Base-by-base conservation (phyloP, 352 stramenopile species). In the Discostella stelligera region DNA sequence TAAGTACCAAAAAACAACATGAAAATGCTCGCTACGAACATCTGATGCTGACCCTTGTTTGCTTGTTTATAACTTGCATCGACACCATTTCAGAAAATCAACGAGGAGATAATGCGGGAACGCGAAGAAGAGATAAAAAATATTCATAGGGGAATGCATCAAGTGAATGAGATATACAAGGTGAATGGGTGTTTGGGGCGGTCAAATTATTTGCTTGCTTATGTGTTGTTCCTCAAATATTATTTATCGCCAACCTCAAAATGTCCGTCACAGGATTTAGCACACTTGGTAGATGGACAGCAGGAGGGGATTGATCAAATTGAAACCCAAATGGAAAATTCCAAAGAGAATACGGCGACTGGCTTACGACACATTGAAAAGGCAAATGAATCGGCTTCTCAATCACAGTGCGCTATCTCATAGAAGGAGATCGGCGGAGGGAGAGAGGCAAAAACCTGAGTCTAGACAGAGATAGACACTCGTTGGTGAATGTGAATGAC, bases 101-200 rank as follows among this genome's bases (percentile, higher is more conserved):
- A 88, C 18, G 83, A 90, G 78, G 83, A 91, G 75, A 90, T 92
- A 50, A 90, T 94, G 80, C 59, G 87, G 16, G 89, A 94, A 72
- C 71, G 89, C 9, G 87, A 94, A 69, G 78, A 91, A 64, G 89
- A 92, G 78, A 90, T 94, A 62, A 71, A 81, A 25, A 89, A 89
- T 39, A 94, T 94, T 54, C 90, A 94, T 66, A 77, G 88, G 54
- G 82, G 83, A 21, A 91, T 94, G 83, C 83, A 92, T 78, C 77
- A 82, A 48, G 89, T 94, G 23, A 94, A 94, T 82, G 85, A 94
- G 80, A 94, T 94, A 60, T 94, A 93, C 82, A 90, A 90, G 56
- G 64, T 74, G 30, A 23, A 58, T 32, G 3, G 5, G 2, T 52
- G 61, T 60, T 0, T 50, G 27, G 27, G 27, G n/a, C 18, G 30